Evolutionary conservation across 305 asterid genomes (phyloP), one percentile per base, ranked within the genome.

Genomic region (Rubia balearica): DNA sequence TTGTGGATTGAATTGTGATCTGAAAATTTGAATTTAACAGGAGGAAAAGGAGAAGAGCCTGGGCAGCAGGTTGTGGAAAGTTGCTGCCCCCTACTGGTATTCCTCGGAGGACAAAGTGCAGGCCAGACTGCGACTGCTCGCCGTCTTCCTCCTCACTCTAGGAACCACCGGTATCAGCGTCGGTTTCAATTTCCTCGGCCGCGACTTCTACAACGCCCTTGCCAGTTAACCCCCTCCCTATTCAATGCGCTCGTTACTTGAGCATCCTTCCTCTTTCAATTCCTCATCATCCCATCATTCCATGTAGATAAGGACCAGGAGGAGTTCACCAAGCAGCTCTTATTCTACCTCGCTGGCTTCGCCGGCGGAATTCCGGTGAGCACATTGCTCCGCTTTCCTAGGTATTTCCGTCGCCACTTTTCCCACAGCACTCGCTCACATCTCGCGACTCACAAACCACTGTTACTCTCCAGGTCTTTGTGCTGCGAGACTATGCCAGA

Each of bases 321-420:
- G 69, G 96, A 88, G 81, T 90, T 92, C 81, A 83, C 89, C 75
- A 88, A 85, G 84, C 98, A 92, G 60, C 79, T 92, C 73, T 43
- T 84, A 72, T 92, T 90, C 79, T 92, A 92, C 80, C 87, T 92
- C 59, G 94, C 83, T 77, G 87, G 76, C 72, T 89, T 91, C 82
- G 98, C 96, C 68, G 80, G 80, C 83, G 98, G 96, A 84, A 88
- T 92, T 79, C 96, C 98, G 96, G 96, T 88, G 92, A 90, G 98
- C 88, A 73, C 86, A 85, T 80, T 75, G 88, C 95, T 85, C 87
- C 88, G 73, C 81, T 83, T 78, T 82, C 76, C 83, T 88, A 85
- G 86, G 92, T 87, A 84, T 79, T 80, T 65, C 77, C 78, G 30
- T 27, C 30, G 30, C 30, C 30, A 27, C 30, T 2, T 77, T 80